Percentiles rank a stretch among this genome's conserved stretches.
These are phyloP conservation scores for Exutisphaerella laricina DNA, from an alignment of 2,329 filamentous ascomycete species.

Conservation along the genomic window DNA sequence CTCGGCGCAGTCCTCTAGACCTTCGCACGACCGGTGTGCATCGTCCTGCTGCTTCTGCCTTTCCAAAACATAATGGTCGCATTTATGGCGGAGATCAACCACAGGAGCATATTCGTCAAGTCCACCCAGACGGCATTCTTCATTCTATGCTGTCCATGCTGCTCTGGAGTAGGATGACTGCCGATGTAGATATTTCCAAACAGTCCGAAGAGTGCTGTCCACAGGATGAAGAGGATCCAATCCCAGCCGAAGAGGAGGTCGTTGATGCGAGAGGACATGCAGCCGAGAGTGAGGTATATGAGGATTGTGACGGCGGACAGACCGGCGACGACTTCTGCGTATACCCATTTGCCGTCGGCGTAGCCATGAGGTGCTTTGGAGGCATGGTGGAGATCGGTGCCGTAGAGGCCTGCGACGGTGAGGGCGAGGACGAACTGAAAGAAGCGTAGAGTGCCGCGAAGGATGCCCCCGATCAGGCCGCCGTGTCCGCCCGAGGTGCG, in stretches of 20 bases:
- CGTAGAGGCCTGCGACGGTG: conserved; percentile 74
- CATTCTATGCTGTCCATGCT: conserved; percentile 63
- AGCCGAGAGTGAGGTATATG: conserved; percentile 60
- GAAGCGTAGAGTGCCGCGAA: conserved; percentile 62
- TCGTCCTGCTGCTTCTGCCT: conserved; percentile 41
- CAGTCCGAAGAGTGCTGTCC: conserved; percentile 75
- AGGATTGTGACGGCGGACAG: conserved; percentile 57
- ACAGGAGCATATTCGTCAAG: conserved; percentile 66
- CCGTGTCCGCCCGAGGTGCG: conserved; percentile 19
- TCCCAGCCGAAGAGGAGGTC: conserved; percentile 61
- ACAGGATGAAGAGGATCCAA: conserved; percentile 66
- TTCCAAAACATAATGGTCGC: conserved; percentile 55
- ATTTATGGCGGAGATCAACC: conserved; percentile 60
- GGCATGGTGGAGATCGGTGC: conserved; percentile 57
- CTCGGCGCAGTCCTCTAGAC: conserved; percentile 28
- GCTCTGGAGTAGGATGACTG: conserved; percentile 52
- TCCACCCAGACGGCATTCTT: conserved; percentile 83
- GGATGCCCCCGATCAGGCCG: conserved; percentile 39
- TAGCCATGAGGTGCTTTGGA: conserved; percentile 44
- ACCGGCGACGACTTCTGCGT: conserved; percentile 64
- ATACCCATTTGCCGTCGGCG: conserved; percentile 68
- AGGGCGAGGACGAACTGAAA: conserved; percentile 71
- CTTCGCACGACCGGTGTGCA: conserved; percentile 31
- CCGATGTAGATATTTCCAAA: conserved; percentile 78
- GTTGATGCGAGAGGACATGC: conserved; percentile 41